These are phyloP conservation scores for Eutrema japonicum DNA, from an alignment of 345 rosid genomes.

Conservation along the genomic window DNA sequence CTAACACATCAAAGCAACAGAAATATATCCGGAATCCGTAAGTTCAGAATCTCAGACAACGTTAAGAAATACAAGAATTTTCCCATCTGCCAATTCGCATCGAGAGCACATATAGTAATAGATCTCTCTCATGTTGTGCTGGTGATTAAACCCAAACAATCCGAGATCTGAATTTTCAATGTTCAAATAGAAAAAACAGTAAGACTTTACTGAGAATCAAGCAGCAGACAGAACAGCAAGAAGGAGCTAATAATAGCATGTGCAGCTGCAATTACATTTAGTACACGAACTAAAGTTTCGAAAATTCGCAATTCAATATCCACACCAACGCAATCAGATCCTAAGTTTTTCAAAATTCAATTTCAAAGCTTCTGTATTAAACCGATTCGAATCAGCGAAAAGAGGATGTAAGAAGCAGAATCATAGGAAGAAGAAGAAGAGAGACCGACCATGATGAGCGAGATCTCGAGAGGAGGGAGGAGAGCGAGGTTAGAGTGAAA, in stretches of 20 bases:
- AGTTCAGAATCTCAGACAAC: conserved; percentile 22
- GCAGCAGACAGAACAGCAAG: not conserved
- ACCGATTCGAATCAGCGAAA: conserved; percentile 14
- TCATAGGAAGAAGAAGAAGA: not conserved
- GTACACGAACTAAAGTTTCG: conserved; percentile 2
- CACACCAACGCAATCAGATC: conserved; percentile 12
- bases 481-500: conserved; percentile 88
- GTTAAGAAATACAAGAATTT: not conserved
- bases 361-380: not conserved
- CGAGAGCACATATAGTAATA: conserved; percentile 9
- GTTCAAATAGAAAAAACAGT: conserved; percentile 1
- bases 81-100: not conserved
- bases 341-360: conserved; percentile 1
- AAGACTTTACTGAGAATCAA: conserved; percentile 16
- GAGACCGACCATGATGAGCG: conserved; percentile 72
- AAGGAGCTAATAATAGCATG: conserved; percentile 5
- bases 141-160: conserved; percentile 23
- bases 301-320: conserved; percentile 12
- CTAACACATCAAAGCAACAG: conserved; percentile 49
- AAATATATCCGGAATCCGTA: not conserved
- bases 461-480: conserved; percentile 93
- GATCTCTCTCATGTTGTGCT: conserved; percentile 4
- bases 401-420: not conserved
- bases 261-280: conserved; percentile 4
- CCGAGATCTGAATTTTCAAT: conserved; percentile 27